phyloP scores from a whole-genome alignment of 768 basidiomycete species.

The Kwoniella sp. region DNA sequence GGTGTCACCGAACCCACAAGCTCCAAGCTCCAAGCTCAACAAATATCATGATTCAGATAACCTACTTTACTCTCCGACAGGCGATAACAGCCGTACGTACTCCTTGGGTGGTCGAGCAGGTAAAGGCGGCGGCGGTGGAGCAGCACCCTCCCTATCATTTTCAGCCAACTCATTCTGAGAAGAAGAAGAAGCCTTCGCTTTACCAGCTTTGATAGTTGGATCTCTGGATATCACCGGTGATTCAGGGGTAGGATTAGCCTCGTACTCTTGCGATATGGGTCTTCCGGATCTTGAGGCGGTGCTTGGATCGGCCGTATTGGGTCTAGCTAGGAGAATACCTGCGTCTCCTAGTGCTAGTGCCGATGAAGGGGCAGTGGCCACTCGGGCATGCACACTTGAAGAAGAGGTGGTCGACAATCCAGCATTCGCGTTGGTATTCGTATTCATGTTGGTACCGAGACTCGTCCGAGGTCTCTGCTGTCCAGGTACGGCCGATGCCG shows the following conservation, averaged over 20 bases:
- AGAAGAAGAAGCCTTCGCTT: conserved; percentile 24
- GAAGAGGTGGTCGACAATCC: too few species aligned
- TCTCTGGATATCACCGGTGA: conserved; percentile 20
- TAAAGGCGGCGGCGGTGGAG: conserved; percentile 43
- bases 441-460: too few species aligned
- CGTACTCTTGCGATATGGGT: conserved; percentile 5
- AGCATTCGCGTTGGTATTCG: too few species aligned
- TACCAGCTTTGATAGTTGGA: conserved; percentile 24
- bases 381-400: too few species aligned
- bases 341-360: neutral
- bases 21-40: too few species aligned
- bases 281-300: too few species aligned
- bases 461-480: conserved; percentile 14
- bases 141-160: neutral
- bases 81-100: conserved; percentile 48
- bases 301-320: neutral
- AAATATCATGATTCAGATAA: too few species aligned
- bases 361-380: too few species aligned
- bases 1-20: too few species aligned
- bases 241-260: conserved; percentile 15
- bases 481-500: neutral
- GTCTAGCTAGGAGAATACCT: neutral
- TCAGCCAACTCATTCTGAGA: too few species aligned
- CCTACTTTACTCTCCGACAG: conserved; percentile 25
- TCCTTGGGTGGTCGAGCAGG: conserved; percentile 49